Conservation (phyloP, 192 early-diverging fungal genomes). For the Mortierella claussenii region DNA sequence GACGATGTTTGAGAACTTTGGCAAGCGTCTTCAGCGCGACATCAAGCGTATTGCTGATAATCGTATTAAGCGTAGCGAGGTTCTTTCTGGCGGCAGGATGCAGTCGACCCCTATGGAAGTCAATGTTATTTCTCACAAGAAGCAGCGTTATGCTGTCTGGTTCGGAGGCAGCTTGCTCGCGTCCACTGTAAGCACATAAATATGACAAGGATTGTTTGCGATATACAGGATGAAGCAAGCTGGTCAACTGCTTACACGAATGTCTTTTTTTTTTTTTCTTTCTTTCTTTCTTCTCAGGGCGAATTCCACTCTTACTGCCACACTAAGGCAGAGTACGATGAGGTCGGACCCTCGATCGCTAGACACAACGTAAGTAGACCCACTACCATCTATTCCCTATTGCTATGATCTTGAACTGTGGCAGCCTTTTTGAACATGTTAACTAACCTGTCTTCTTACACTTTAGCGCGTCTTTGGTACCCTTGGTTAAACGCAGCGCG, state of each 20-base stretch:
- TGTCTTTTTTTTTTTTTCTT: background rate
- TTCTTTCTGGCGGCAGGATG: constrained; percentile 73
- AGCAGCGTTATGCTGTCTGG: constrained; percentile 99
- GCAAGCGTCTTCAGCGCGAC: constrained; percentile 92
- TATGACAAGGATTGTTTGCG: background rate
- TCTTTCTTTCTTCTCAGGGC: constrained; percentile 57
- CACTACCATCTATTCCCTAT: background rate
- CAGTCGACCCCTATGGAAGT: constrained; percentile 91
- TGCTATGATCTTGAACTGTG: background rate
- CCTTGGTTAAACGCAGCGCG: constrained; percentile 19
- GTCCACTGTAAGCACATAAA: constrained; percentile 72
- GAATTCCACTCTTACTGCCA: constrained; percentile 95
- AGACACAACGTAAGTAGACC: constrained; percentile 76
- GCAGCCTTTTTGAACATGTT: background rate
- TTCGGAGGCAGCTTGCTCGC: constrained; percentile 96
- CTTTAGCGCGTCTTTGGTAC: constrained; percentile 44
- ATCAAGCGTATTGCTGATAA: constrained; percentile 88
- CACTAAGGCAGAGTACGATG: constrained; percentile 98
- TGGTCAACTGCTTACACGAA: background rate
- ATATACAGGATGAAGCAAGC: too few relatives aligned
- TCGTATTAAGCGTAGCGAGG: constrained; percentile 78
- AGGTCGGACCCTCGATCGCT: constrained; percentile 94
- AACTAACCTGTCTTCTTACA: background rate
- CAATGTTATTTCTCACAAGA: constrained; percentile 98
- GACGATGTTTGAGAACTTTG: constrained; percentile 99